Conservation (phyloP, 2,329 filamentous ascomycete genomes). For the Beauveria sp. region DNA sequence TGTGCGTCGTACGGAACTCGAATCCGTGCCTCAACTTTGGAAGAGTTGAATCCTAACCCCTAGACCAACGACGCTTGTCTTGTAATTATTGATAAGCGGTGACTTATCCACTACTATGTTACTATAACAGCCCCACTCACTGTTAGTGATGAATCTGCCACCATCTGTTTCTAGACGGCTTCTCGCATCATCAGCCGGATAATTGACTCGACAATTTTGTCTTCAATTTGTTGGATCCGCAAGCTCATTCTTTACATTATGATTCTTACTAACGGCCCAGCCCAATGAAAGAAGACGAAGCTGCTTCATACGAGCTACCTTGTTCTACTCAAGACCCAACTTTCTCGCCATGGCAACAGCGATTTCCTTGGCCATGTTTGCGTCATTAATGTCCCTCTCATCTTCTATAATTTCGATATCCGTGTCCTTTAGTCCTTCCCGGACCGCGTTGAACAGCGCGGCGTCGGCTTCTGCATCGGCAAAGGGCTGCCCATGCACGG, state of each 20-base stretch:
- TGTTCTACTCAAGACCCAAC: conserved; percentile 16
- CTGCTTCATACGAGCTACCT: neutral
- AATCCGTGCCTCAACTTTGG: conserved; percentile 22
- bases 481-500: conserved; percentile 46
- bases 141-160: too few relatives aligned
- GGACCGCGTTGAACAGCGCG: conserved; percentile 46
- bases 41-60: conserved; percentile 22
- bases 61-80: conserved; percentile 19
- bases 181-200: too few relatives aligned
- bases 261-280: too few relatives aligned
- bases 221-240: too few relatives aligned
- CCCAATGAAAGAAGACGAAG: neutral
- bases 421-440: conserved; percentile 37
- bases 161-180: too few relatives aligned
- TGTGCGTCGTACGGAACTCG: conserved; percentile 20
- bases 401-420: conserved; percentile 43
- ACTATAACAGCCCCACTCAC: neutral
- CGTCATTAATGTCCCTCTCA: conserved; percentile 46
- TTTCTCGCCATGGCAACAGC: conserved; percentile 32
- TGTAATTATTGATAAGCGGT: neutral
- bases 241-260: neutral
- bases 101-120: conserved; percentile 3
- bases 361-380: conserved; percentile 39
- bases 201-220: too few relatives aligned
- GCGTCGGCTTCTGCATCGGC: conserved; percentile 35